phyloP scores from a whole-genome alignment of 73 alveolate genomes.

The Uronychia binucleata region DNA sequence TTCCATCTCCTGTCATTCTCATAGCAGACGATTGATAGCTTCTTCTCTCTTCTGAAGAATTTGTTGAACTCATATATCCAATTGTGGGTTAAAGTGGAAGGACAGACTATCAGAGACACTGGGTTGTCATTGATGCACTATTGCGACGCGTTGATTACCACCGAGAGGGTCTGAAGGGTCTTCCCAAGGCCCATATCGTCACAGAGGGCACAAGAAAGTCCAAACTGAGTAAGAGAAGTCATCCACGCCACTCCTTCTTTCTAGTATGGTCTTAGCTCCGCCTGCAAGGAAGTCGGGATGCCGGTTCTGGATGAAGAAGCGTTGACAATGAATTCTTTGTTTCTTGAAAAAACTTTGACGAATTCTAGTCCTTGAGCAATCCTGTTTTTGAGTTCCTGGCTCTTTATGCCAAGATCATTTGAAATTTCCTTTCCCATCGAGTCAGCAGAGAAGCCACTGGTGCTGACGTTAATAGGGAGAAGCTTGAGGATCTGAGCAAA shows the following conservation, averaged over 20 bases:
- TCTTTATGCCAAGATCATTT: background rate
- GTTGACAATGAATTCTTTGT: constrained; percentile 10
- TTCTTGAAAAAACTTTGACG: constrained; percentile 40
- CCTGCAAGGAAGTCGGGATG: constrained; percentile 35
- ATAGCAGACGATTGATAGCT: constrained; percentile 6
- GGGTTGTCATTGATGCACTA: constrained; percentile 48
- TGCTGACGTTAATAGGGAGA: constrained; percentile 21
- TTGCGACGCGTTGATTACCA: constrained; percentile 63
- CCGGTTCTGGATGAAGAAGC: constrained; percentile 55
- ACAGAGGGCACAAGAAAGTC: constrained; percentile 96
- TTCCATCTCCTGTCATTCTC: constrained; percentile 41
- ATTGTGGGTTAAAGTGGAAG: constrained; percentile 94
- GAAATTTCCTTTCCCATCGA: background rate
- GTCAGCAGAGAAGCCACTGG: background rate
- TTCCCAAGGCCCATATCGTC: constrained; percentile 99
- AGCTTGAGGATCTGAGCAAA: constrained; percentile 16
- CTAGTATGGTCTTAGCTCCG: constrained; percentile 91
- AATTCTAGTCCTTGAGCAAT: constrained; percentile 51
- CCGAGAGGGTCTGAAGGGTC: constrained; percentile 91
- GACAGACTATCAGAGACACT: constrained; percentile 92
- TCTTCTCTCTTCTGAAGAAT: constrained; percentile 70
- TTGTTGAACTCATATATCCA: constrained; percentile 94
- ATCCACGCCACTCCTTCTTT: constrained; percentile 97
- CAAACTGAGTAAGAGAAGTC: constrained; percentile 87
- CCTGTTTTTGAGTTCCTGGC: constrained; percentile 8